These are phyloP conservation scores for Bretschneidera sinensis DNA, from an alignment of 345 rosid species.

Conservation along the genomic window DNA sequence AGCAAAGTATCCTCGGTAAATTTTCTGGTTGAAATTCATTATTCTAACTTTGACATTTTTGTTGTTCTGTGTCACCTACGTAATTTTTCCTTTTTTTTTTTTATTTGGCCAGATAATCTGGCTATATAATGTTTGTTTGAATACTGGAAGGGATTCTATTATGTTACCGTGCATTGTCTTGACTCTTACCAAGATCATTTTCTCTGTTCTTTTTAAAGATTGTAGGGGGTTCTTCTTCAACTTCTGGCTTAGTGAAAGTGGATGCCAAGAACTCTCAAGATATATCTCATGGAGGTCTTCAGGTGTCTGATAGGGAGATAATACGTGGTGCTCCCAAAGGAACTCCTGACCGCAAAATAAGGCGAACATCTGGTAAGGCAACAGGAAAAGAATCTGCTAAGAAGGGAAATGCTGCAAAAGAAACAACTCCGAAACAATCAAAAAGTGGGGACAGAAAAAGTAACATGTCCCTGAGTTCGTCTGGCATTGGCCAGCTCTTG, in stretches of 20 bases:
- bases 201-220: constrained; percentile 36
- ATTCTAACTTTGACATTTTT: not conserved
- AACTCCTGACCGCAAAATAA: constrained; percentile 64
- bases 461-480: constrained; percentile 34
- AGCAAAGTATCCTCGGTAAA: constrained; percentile 41
- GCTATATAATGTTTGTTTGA: not conserved
- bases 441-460: constrained; percentile 48
- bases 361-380: constrained; percentile 60
- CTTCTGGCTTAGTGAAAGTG: constrained; percentile 37
- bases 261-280: constrained; percentile 37
- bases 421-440: constrained; percentile 30
- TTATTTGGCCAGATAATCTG: no score
- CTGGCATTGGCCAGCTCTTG: constrained; percentile 41
- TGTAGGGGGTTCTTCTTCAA: constrained; percentile 52
- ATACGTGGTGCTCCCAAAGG: constrained; percentile 39
- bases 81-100: no score
- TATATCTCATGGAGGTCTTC: constrained; percentile 31
- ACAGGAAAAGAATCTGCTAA: constrained; percentile 49
- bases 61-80: not conserved
- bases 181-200: not conserved
- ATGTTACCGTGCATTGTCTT: not conserved
- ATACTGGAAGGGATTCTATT: not conserved
- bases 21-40: not conserved
- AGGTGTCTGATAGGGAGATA: constrained; percentile 29
- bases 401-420: constrained; percentile 40